Conservation (phyloP, 257 asterid species). For the Nicotiana obtusifolia region DNA sequence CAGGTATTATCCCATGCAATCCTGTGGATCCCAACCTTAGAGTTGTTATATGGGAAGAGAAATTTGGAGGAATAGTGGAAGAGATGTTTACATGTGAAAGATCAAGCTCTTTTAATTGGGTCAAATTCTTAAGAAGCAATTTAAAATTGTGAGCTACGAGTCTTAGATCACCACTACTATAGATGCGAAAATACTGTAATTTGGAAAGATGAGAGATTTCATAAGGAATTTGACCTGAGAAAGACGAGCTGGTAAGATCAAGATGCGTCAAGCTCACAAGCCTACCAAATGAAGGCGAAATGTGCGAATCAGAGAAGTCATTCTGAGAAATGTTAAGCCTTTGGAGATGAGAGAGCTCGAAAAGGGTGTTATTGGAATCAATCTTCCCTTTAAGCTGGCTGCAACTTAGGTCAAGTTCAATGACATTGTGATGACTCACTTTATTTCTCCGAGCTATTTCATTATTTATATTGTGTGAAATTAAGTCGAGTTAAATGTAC, state of each 20-base stretch:
- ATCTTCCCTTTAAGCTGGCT: slow-evolving; percentile 19
- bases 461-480: no score
- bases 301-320: background rate
- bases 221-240: slow-evolving; percentile 18
- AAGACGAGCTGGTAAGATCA: slow-evolving; percentile 18
- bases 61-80: slow-evolving; percentile 5
- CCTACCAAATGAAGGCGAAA: background rate
- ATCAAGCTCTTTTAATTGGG: background rate
- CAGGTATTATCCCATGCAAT: background rate
- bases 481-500: no score
- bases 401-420: slow-evolving; percentile 17
- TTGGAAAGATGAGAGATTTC: slow-evolving; percentile 1
- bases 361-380: background rate
- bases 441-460: no score
- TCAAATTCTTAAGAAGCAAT: slow-evolving; percentile 7
- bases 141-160: slow-evolving; percentile 7
- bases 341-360: background rate
- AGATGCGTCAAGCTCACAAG: slow-evolving; percentile 7
- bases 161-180: background rate
- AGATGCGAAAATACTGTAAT: slow-evolving; percentile 14
- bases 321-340: background rate
- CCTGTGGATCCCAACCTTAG: background rate
- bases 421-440: no score
- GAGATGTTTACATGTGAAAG: background rate
- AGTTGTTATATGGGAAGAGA: slow-evolving; percentile 4